Evolutionary conservation across 257 asterid species (phyloP).

Genomic region (Ilex aquifolium): DNA sequence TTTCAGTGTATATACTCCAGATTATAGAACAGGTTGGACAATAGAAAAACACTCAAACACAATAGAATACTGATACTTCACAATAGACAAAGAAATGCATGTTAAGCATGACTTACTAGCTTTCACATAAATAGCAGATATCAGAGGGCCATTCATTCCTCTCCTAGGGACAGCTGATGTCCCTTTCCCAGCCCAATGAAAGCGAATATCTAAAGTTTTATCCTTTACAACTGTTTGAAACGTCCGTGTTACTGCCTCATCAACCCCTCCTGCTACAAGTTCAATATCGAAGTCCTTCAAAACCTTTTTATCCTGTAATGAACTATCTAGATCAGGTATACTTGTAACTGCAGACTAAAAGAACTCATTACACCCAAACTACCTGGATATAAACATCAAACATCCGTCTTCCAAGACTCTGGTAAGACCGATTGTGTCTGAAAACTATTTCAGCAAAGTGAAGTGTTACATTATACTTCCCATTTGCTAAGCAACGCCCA

Average conservation of each 20-base stretch:
- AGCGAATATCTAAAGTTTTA: slow-evolving; percentile 38
- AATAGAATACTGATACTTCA: not conserved
- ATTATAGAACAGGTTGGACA: not conserved
- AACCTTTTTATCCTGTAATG: slow-evolving; percentile 32
- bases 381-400: slow-evolving; percentile 72
- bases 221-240: slow-evolving; percentile 27
- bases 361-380: not conserved
- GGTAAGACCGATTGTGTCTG: slow-evolving; percentile 40
- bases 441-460: slow-evolving; percentile 56
- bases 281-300: slow-evolving; percentile 40
- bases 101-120: slow-evolving; percentile 26
- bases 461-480: slow-evolving; percentile 55
- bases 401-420: slow-evolving; percentile 55
- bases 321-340: not conserved
- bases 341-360: not conserved
- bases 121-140: slow-evolving; percentile 58
- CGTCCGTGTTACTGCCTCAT: slow-evolving; percentile 12
- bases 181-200: slow-evolving; percentile 48
- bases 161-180: slow-evolving; percentile 36
- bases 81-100: not conserved
- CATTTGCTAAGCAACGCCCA: slow-evolving; percentile 60
- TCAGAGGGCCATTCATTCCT: slow-evolving; percentile 51
- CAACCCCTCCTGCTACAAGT: slow-evolving; percentile 39
- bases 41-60: not conserved
- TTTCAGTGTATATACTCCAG: not conserved